Base-by-base conservation (phyloP, 2,329 filamentous ascomycete genomes). In the Plectosphaerella plurivora region DNA sequence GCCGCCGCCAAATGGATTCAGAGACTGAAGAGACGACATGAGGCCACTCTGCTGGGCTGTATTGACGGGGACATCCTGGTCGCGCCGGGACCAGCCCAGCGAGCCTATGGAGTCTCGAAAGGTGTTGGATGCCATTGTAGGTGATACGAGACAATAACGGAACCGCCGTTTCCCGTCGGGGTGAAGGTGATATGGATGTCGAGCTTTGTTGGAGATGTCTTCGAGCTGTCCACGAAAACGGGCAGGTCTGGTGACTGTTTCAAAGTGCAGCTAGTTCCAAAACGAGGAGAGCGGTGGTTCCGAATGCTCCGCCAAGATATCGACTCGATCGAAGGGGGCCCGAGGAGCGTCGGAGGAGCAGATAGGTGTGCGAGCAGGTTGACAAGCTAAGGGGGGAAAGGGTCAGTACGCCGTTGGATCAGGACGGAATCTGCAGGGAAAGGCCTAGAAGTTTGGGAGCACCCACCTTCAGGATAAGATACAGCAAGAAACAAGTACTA, bases 61-160 rank as follows among this genome's bases (percentile, higher is more conserved):
- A 70, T 83, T 88, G 63, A 88, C 86, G 58, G 91, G 85, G 51
- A 88, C 75, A 64, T 95, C 89, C 59, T 83, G 71, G 53, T 91
- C 87, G 65, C 93, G 84, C 62, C 93, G 88, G 65, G 90, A 90
- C 94, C 94, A 97, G 56, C 94, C 94, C 64, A 97, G 74, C 54
- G 91, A 94, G 77, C 90, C 95, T 79, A 97, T 91, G 20, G 90
- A 95, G 72, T 97, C 91, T 68, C 92, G 85, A 71, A 99, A 97
- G 46, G 90, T 89, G 60, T 85, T 78, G 60, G 91, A 93, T 56
- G 92, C 88, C 92, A 96, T 96, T 57, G 55, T 69, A 54, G 51
- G 20, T 11, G 14, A n/a, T 41, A 41, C 15, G 37, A 14, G 37
- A 8, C 37, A n/a, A 9, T 45, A 16, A 24, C n/a, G 2, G 42